A percentile compares a stretch with the other conserved stretches of the same genome.
Conservation (phyloP, 1,284 basidiomycete genomes). For the Moniliella sp. region DNA sequence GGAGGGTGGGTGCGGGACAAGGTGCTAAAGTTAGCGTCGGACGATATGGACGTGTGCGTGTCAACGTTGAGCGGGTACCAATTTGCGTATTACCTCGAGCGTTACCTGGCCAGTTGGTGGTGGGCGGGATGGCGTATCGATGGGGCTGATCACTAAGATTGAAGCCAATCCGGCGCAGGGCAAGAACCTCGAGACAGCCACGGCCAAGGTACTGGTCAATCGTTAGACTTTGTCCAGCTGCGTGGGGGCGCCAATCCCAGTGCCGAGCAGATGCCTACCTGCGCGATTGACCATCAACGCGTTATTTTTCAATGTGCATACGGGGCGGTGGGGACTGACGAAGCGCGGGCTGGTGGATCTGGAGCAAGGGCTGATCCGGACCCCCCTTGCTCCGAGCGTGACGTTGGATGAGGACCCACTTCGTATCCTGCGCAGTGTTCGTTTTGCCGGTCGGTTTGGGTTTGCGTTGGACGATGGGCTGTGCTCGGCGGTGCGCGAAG, state of each 20-base stretch:
- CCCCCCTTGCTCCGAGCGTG: conserved; percentile 61
- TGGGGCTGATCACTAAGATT: conserved; percentile 58
- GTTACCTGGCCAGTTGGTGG: conserved; percentile 43
- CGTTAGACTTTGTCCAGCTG: conserved; percentile 84
- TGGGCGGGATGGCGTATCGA: too few relatives aligned
- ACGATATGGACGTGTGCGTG: conserved; percentile 84
- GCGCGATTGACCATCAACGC: conserved; percentile 89
- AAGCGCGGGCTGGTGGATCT: conserved; percentile 73
- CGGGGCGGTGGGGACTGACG: too few relatives aligned
- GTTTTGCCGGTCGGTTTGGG: conserved; percentile 74
- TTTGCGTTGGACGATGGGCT: conserved; percentile 60
- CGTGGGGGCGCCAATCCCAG: conserved; percentile 79
- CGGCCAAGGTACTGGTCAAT: conserved; percentile 60
- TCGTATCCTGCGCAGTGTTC: conserved; percentile 69
- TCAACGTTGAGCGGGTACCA: conserved; percentile 65
- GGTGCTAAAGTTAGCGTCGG: conserved; percentile 60
- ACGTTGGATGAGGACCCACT: conserved; percentile 90
- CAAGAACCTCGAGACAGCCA: conserved; percentile 90
- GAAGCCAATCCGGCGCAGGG: conserved; percentile 89
- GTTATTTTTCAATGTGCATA: conserved; percentile 86
- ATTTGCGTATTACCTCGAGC: conserved; percentile 62
- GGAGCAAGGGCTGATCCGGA: conserved; percentile 56
- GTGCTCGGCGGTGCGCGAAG: conserved; percentile 44
- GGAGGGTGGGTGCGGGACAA: conserved; percentile 98
- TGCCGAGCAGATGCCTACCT: conserved; percentile 76